Base-by-base conservation (phyloP, 495 filamentous ascomycete genomes). In the Podospora anserina region DNA sequence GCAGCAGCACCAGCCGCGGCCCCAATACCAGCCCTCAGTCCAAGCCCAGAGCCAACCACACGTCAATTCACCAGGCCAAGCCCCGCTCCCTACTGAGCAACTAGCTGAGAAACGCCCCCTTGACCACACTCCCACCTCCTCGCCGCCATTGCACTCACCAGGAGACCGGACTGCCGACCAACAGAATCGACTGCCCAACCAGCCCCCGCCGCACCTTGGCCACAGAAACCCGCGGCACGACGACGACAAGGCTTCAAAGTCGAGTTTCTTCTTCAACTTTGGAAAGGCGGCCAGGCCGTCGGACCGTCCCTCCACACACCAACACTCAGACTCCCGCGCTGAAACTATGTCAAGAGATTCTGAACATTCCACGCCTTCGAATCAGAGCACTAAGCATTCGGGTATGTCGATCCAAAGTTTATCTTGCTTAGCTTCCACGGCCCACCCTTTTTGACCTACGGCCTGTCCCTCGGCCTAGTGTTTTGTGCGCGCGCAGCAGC, bases 191-290 rank as follows among this genome's bases (percentile, higher is more conserved):
- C 19, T 59, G 56, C 64, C 53, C 65, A 70, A 30, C 56, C 70
- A 58, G 55, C 63, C 26, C 26, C 72, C 49, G 61, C 67, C 30
- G 13, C 76, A 69, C 61, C 74, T 59, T 34, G 68, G 75, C 34
- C 73, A 74, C 72, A 65, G 70, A 69, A 73, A 74, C 62, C 68
- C 68, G 58, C 75, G 73, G 56, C 69, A 74, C 65, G 72, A 71
- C 71, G 77, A 78, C 20, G 68, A 75, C 57, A 81, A 77, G 69
- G 61, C 74, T 26, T 78, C 78, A 28, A 79, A 79, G 68, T 75
- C 74, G 49, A 70, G 78, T 69, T 81, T 81, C 73, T 81, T 84
- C 55, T 81, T 83, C 73, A 75, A 77, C 70, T 83, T 82, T 68
- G 77, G 79, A 15, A 83, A 83, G 69, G 62, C 73, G 64, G 72